A percentile compares a stretch with the other conserved stretches of the same genome.
phyloP scores from a whole-genome alignment of 441 rosid genomes.

The Populus tomentosa region DNA sequence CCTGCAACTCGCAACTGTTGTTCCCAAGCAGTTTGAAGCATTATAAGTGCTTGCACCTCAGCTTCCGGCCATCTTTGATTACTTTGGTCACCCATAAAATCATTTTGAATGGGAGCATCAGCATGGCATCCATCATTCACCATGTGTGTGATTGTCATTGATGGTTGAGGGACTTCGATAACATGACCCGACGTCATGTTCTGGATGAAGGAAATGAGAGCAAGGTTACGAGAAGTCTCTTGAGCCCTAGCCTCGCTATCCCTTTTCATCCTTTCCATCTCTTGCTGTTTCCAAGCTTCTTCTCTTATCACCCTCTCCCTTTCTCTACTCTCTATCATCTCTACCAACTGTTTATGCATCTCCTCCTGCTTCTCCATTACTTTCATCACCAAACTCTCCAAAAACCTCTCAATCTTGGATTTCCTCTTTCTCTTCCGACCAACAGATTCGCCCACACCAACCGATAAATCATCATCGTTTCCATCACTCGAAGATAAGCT shows the following conservation, averaged over 20 bases:
- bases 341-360: slow-evolving; percentile 66
- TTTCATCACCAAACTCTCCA: slow-evolving; percentile 48
- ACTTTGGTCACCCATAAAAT: slow-evolving; percentile 15
- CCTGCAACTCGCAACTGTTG: slow-evolving; percentile 33
- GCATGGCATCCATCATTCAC: not conserved
- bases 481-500: slow-evolving; percentile 41
- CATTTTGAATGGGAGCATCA: slow-evolving; percentile 20
- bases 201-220: slow-evolving; percentile 60
- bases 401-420: slow-evolving; percentile 37
- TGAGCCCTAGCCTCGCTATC: slow-evolving; percentile 51
- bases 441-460: slow-evolving; percentile 20
- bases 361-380: slow-evolving; percentile 78
- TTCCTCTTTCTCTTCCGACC: slow-evolving; percentile 52
- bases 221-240: slow-evolving; percentile 48
- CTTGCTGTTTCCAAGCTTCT: slow-evolving; percentile 78
- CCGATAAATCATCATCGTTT: slow-evolving; percentile 20
- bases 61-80: slow-evolving; percentile 68
- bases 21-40: slow-evolving; percentile 44
- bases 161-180: slow-evolving; percentile 15
- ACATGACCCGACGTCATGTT: slow-evolving; percentile 39
- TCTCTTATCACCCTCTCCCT: slow-evolving; percentile 54
- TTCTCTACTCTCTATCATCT: slow-evolving; percentile 63
- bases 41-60: slow-evolving; percentile 72
- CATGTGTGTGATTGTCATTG: too few relatives aligned
- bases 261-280: slow-evolving; percentile 53